Evolutionary conservation across 768 basidiomycete species (phyloP).

Genomic region (Antrodiella citrinella): DNA sequence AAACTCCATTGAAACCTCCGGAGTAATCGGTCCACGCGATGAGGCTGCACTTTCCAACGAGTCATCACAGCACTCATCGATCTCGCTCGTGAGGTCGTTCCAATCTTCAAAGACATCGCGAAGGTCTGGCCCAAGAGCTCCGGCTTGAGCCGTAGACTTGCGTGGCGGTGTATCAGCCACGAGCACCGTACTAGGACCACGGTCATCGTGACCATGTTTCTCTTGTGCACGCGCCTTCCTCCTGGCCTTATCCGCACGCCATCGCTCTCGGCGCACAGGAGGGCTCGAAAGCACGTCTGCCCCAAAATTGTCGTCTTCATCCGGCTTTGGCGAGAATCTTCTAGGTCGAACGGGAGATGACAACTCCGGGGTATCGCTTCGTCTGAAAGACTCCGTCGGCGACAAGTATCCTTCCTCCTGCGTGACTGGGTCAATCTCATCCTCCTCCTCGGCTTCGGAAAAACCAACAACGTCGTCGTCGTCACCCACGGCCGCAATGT

Average conservation of each 20-base stretch:
- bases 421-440: conserved; percentile 36
- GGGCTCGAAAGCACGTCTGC: conserved; percentile 50
- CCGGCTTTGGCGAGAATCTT: conserved; percentile 6
- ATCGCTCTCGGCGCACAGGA: conserved; percentile 9
- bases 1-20: conserved; percentile 14
- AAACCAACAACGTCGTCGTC: conserved; percentile 26
- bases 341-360: conserved; percentile 49
- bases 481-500: conserved; percentile 25
- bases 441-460: conserved; percentile 24
- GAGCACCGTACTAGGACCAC: conserved; percentile 14
- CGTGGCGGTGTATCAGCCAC: conserved; percentile 22
- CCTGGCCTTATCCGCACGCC: background rate
- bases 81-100: conserved; percentile 37
- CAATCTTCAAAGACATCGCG: conserved; percentile 34
- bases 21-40: conserved; percentile 26
- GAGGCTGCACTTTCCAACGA: conserved; percentile 24
- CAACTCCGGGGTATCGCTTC: conserved; percentile 46
- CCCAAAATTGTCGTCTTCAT: conserved; percentile 36
- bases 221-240: background rate
- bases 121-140: conserved; percentile 33
- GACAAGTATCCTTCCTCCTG: conserved; percentile 84
- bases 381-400: conserved; percentile 46
- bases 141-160: background rate
- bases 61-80: conserved; percentile 30
- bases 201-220: background rate